phyloP scores from a whole-genome alignment of 176 grass and related monocot species.

The Raddia guianensis region DNA sequence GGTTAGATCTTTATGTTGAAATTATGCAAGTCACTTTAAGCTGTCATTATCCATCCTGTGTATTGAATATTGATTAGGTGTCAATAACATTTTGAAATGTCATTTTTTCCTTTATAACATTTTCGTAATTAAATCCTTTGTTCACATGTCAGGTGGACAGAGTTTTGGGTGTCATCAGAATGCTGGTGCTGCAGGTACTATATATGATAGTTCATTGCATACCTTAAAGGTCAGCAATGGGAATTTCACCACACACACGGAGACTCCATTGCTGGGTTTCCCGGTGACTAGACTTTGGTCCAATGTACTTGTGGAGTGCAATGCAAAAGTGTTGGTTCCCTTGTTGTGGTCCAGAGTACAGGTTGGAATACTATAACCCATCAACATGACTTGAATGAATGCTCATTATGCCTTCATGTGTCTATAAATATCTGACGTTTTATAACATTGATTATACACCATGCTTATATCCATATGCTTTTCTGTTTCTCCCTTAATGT shows the following conservation, averaged over 20 bases:
- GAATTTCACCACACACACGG: conserved; percentile 85
- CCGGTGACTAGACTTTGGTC: conserved; percentile 78
- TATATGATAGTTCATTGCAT: conserved; percentile 86
- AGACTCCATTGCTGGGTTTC: conserved; percentile 98
- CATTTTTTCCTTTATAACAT: background rate
- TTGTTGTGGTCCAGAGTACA: conserved; percentile 98
- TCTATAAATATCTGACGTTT: conserved; percentile 14
- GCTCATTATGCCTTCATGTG: conserved; percentile 7
- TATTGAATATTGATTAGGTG: conserved; percentile 20
- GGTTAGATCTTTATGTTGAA: background rate
- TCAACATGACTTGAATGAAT: conserved; percentile 10
- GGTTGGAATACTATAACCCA: conserved; percentile 49
- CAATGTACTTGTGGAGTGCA: conserved; percentile 86
- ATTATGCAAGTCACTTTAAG: background rate
- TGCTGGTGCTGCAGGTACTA: conserved; percentile 89
- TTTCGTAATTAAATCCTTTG: conserved; percentile 10
- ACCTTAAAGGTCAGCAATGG: conserved; percentile 97
- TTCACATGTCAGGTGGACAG: conserved; percentile 65
- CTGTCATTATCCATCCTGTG: conserved; percentile 9
- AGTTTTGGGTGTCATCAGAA: conserved; percentile 90
- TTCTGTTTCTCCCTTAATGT: too few species aligned
- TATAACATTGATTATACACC: background rate
- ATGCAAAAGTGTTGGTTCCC: conserved; percentile 90
- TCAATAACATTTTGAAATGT: background rate
- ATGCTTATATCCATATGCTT: background rate